These are phyloP conservation scores for Hyphopichia homilentoma DNA, from an alignment of 805 yeast genomes.

Conservation along the genomic window DNA sequence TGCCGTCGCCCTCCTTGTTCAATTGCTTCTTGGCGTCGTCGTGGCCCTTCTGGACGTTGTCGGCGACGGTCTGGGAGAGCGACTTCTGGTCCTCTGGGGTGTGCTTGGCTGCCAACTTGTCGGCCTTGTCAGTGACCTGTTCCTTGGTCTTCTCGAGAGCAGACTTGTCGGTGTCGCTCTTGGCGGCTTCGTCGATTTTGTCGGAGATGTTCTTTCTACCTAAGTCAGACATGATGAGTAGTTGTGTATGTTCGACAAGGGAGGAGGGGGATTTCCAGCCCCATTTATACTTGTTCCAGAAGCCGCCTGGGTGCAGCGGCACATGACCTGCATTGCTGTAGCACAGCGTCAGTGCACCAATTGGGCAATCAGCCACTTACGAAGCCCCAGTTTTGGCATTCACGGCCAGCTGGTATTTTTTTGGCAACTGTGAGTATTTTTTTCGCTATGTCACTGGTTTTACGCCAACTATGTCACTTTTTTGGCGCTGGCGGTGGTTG, in stretches of 20 bases:
- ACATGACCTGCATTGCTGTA: too few species aligned
- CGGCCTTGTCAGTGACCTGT: constrained; percentile 60
- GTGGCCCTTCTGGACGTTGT: constrained; percentile 53
- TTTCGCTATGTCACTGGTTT: too few species aligned
- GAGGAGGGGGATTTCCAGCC: too few species aligned
- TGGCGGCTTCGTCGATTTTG: constrained; percentile 62
- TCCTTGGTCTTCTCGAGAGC: constrained; percentile 68
- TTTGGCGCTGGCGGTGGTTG: too few species aligned
- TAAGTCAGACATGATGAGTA: constrained; percentile 45
- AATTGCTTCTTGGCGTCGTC: constrained; percentile 45
- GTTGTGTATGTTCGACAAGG: too few species aligned
- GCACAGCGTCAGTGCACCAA: too few species aligned
- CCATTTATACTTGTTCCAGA: not conserved
- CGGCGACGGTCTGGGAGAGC: constrained; percentile 63
- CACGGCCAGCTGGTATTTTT: too few species aligned
- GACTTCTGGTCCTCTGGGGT: constrained; percentile 72
- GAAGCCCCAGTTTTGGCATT: too few species aligned
- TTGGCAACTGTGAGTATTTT: too few species aligned
- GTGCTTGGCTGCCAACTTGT: constrained; percentile 53
- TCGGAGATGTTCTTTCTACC: constrained; percentile 77
- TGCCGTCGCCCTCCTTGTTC: constrained; percentile 13
- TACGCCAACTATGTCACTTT: too few species aligned
- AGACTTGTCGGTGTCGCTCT: constrained; percentile 70
- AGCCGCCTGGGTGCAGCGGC: too few species aligned
- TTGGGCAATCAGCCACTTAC: too few species aligned